A percentile compares a stretch with the other conserved stretches of the same genome.
phyloP scores from a whole-genome alignment of 192 early-diverging fungal species.

The Podochytrium sp. region DNA sequence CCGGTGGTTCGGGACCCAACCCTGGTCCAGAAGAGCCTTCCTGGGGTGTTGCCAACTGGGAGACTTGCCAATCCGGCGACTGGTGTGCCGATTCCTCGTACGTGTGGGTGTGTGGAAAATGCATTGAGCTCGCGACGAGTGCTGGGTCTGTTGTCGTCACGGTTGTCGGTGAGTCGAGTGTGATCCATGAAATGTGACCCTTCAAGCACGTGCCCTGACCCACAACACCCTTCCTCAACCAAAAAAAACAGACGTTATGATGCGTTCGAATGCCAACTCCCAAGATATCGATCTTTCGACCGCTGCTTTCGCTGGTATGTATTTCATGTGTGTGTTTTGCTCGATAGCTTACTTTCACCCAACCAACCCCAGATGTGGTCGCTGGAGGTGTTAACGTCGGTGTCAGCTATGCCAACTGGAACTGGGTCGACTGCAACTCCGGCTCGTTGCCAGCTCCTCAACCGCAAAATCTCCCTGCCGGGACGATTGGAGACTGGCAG shows the following conservation, averaged over 20 bases:
- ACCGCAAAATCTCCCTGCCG: neutral
- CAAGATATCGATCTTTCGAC: conserved; percentile 4
- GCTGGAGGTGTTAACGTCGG: neutral
- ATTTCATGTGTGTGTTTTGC: too few relatives aligned
- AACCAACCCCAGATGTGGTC: too few relatives aligned
- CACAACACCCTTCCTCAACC: too few relatives aligned
- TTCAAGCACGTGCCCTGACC: too few relatives aligned
- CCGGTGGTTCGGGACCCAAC: too few relatives aligned
- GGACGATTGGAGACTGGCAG: too few relatives aligned
- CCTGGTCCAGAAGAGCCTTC: too few relatives aligned
- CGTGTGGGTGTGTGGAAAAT: neutral
- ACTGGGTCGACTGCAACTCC: neutral
- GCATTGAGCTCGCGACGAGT: neutral
- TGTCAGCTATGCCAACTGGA: neutral
- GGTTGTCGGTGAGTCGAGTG: neutral
- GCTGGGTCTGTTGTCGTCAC: neutral
- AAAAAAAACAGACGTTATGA: conserved; percentile 9
- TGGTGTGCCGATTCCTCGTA: too few relatives aligned
- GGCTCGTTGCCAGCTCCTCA: neutral
- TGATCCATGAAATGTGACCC: too few relatives aligned
- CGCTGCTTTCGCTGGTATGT: neutral
- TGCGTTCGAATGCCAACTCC: neutral
- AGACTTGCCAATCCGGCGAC: too few relatives aligned
- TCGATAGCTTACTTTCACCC: too few relatives aligned
- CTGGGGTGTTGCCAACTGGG: too few relatives aligned